Percentiles rank a stretch among this genome's conserved stretches.
Evolutionary conservation across 371 early-diverging fungal species (phyloP).

Genomic region (Synchytrium microbalum): DNA sequence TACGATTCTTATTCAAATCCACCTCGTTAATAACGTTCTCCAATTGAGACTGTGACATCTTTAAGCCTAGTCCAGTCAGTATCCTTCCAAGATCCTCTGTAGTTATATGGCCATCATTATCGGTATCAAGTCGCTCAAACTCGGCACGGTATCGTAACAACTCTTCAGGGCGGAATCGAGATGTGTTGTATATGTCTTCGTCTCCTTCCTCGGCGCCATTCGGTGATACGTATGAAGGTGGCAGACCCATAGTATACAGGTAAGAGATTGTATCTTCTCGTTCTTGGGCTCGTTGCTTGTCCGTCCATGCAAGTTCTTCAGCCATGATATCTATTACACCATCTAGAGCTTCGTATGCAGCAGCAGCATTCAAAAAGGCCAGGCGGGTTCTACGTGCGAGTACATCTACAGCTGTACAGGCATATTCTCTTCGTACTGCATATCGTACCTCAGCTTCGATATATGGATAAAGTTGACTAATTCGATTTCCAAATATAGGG

Average conservation of each 20-base stretch:
- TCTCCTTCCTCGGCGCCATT: conserved; percentile 15
- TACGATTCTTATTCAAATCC: too few relatives aligned
- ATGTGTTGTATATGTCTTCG: conserved; percentile 49
- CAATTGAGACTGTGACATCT: too few relatives aligned
- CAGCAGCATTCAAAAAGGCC: conserved; percentile 92
- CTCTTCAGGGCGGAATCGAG: conserved; percentile 62
- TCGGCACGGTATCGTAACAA: conserved; percentile 53
- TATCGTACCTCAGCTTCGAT: conserved; percentile 95
- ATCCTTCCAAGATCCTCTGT: conserved; percentile 24
- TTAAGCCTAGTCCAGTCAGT: conserved; percentile 24
- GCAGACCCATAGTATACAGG: conserved; percentile 86
- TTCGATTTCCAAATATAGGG: conserved; percentile 73
- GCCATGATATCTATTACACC: conserved; percentile 89
- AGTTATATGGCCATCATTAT: conserved; percentile 48
- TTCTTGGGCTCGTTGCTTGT: conserved; percentile 59
- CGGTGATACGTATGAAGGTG: conserved; percentile 8
- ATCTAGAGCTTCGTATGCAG: conserved; percentile 80
- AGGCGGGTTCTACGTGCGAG: conserved; percentile 90
- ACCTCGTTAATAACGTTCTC: too few relatives aligned
- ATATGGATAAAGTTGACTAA: conserved; percentile 84
- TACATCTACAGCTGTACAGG: conserved; percentile 90
- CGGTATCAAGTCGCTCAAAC: conserved; percentile 52
- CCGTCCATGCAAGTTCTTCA: conserved; percentile 76
- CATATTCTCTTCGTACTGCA: conserved; percentile 88
- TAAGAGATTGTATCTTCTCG: conserved; percentile 61